Base-by-base conservation (phyloP, 225 moss, liverwort and hornwort genomes). In the Physcomitrium patens region DNA sequence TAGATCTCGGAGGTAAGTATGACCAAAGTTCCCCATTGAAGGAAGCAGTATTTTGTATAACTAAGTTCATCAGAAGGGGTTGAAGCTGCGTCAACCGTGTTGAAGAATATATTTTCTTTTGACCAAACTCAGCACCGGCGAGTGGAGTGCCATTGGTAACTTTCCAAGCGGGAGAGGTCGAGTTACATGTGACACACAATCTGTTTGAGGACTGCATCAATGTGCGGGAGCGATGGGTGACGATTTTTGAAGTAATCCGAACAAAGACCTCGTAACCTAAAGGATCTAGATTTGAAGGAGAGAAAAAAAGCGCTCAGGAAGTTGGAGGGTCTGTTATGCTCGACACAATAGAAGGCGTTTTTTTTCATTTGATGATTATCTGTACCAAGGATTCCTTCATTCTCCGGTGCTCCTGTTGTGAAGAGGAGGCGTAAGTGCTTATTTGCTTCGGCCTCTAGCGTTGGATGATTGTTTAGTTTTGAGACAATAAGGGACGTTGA, bases 1-100 rank as follows among this genome's bases (percentile, higher is more conserved):
- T 66, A 61, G 72, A 79, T 79, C 62, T 42, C 48, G 50, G 15
- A 70, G 61, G 47, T 42, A 67, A 60, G 75, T 78, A 66, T 79
- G 82, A 70, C 60, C 52, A 60, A 77, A 57, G 74, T 41, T 16
- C 24, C 49, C 52, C 23, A 73, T 37, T 58, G 71, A 69, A 67
- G 44, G 55, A 56, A 41, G 58, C 20, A 52, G 44, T 47, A 14
- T 60, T 24, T n/a, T 65, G 7, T 7, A 1, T 23, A 43, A 65
- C 64, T 51, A 24, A 24, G 24, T 20, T 41, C 31, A 15, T 60
- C 1, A 51, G 67, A 31, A 57, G 46, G 22, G 31, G 41, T 13
- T 51, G 59, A 18, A 26, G 51, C 60, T 75, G 31, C 14, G 50
- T 63, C 64, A 41, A 58, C 50, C 5, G 43, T 49, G 48, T 69